phyloP scores from a whole-genome alignment of 768 basidiomycete species.

The Mycena belliarum region DNA sequence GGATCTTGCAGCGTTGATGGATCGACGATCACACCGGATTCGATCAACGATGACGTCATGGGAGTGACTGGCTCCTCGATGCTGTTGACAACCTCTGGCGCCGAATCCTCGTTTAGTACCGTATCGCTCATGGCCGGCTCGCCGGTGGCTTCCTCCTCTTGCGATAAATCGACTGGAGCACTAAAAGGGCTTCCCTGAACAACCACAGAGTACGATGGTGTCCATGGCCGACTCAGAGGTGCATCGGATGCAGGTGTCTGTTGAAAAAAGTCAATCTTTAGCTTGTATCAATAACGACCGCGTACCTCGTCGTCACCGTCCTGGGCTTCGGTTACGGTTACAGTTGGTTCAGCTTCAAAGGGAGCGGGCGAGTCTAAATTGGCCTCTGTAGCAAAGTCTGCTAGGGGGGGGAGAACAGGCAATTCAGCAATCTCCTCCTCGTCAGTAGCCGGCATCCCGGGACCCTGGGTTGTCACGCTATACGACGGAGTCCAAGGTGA shows the following conservation, averaged over 20 bases:
- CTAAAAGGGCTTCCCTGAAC: slow-evolving; percentile 30
- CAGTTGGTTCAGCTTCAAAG: slow-evolving; percentile 5
- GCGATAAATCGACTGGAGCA: slow-evolving; percentile 10
- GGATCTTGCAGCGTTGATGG: slow-evolving; percentile 19
- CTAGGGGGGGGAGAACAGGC: slow-evolving; percentile 8
- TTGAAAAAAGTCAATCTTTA: not conserved
- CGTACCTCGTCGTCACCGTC: slow-evolving; percentile 5
- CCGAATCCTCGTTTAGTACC: not conserved
- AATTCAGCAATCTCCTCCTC: slow-evolving; percentile 13
- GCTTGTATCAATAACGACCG: not conserved
- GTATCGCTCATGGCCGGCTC: not conserved
- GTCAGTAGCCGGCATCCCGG: slow-evolving; percentile 9
- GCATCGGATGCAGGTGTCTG: slow-evolving; percentile 7
- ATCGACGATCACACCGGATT: slow-evolving; percentile 16
- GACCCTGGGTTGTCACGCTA: slow-evolving; percentile 28
- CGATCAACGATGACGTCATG: slow-evolving; percentile 2
- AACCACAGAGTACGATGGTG: slow-evolving; percentile 40
- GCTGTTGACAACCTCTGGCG: too few species aligned
- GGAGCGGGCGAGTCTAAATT: not conserved
- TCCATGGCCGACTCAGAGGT: slow-evolving; percentile 31
- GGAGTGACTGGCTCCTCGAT: not conserved
- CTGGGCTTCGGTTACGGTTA: slow-evolving; percentile 4
- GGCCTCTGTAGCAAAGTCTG: not conserved
- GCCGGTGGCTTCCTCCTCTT: slow-evolving; percentile 1
- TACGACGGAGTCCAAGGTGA: slow-evolving; percentile 38